Evolutionary conservation across 2,329 filamentous ascomycete genomes (phyloP), one percentile per base, ranked within the genome.

Genomic region (Pestalotiopsis sp.): DNA sequence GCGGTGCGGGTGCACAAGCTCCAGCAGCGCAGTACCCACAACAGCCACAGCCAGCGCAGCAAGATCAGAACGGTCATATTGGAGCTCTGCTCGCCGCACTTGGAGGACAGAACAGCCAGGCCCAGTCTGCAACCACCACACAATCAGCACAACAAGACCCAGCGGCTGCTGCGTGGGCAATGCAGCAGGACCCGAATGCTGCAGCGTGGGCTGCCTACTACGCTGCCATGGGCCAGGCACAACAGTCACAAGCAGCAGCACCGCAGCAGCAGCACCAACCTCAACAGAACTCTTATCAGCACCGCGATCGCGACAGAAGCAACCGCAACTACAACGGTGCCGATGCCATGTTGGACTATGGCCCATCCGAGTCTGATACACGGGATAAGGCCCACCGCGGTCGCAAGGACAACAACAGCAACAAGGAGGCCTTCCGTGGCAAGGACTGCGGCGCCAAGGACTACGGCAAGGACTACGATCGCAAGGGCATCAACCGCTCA

Each of bases 401-500:
- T 80, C 82, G 81, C 79, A 67, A 66, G 52, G 66, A 71, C 17
- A 66, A 71, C 20, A 23, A 23, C 20, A 23, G 4, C 25, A 13
- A 11, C 59, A 66, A 70, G 13, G 71, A 75, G n/a, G 66, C 72
- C 38, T 68, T 64, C 45, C 76, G 75, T 36, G 74, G 38, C 6
- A 31, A 31, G 27, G 27, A 31, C 27, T 31, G 9, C 27, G 27
- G 27, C 7, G 27, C 6, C 27, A 31, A 31, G 27, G 27, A 31
- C 27, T 31, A 31, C 25, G 57, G 56, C 23, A 66, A 62, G 38
- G 3, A 70, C 11, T 73, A 68, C 64, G 78, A 84, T 36, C 74
- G 80, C 17, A 83, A 83, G 68, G 81, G 79, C 14, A 83, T 84
- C 70, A 88, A 91, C 74, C 86, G 84, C 69, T 84, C 86, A 14